Base-by-base conservation (phyloP, 805 yeast species). In the Lipomyces mesembrius region DNA sequence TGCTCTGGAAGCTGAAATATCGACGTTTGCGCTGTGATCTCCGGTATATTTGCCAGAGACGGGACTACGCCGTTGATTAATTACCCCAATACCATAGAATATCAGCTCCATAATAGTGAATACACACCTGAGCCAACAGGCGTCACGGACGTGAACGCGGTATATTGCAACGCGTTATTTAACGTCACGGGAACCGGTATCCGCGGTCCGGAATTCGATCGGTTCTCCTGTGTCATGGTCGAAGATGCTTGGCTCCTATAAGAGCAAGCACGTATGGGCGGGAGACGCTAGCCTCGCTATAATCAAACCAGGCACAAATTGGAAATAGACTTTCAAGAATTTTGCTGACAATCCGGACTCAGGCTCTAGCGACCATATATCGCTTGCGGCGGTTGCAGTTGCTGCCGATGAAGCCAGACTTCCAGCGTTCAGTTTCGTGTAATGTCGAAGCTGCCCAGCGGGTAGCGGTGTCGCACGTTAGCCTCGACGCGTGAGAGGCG, bases 61-160 rank as follows among this genome's bases (percentile, higher is more conserved):
- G 62, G 22, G 20, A 54, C 69, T 65, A 22, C 14, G 11, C 5
- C 9, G 20, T 1, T 43, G 20, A 43, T 43, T n/a, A 43, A 43
- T 12, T 43, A 43, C 49, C 49, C n/a, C 49, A 17, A n/a, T 8
- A 2, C 9, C 11, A 17, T 43, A 8, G 49, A 17, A 8, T 29
- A 6, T 5, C 32, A 29, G 12, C 12, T 43, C 8, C 12, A 43
- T 14, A 43, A 43, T 11, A 43, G 20, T 7, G 7, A 43, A 43
- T n/a, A n/a, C 49, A 43, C 49, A 67, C 71, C 62, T 17, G 66
- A 9, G 2, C 71, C 25, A 22, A 51, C 64, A 9, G 71, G 70
- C n/a, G 66, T 51, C 9, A 63, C 59, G 4, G 71, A 68, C 6
- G 59, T 39, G 25, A 67, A 29, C n/a, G 71, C 62, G 14, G 71